Conservation (phyloP, 768 basidiomycete species). For the Calocera cornea region DNA sequence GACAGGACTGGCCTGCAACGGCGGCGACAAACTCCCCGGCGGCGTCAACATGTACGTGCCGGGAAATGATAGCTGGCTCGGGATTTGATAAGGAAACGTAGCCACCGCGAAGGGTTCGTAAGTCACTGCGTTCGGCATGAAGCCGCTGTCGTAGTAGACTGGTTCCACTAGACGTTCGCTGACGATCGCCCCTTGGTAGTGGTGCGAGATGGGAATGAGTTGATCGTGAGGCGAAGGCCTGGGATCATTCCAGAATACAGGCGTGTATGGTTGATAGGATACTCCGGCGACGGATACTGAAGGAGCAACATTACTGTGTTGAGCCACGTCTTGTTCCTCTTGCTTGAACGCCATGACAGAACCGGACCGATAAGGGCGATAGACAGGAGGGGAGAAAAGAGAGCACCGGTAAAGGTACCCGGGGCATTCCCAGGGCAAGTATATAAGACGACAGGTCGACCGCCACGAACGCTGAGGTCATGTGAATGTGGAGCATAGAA, state of each 20-base stretch:
- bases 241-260: not conserved
- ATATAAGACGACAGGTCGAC: not conserved
- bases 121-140: too few relatives aligned
- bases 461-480: not conserved
- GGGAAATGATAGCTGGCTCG: not conserved
- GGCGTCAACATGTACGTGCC: not conserved
- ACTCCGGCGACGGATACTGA: too few relatives aligned
- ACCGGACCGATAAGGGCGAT: not conserved
- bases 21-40: not conserved
- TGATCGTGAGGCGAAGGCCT: not conserved
- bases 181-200: too few relatives aligned
- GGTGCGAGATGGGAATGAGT: not conserved
- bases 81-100: not conserved
- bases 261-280: not conserved
- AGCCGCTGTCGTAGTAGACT: too few relatives aligned
- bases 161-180: too few relatives aligned
- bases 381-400: not conserved
- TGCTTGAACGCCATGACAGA: not conserved
- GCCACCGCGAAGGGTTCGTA: not conserved
- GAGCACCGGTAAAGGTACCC: not conserved
- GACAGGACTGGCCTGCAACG: not conserved
- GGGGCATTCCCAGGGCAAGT: not conserved
- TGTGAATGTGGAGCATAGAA: slow-evolving; percentile 1
- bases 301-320: too few relatives aligned
- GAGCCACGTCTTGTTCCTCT: too few relatives aligned